phyloP scores from a whole-genome alignment of 768 basidiomycete species.

The Macrolepiota albuminosa region DNA sequence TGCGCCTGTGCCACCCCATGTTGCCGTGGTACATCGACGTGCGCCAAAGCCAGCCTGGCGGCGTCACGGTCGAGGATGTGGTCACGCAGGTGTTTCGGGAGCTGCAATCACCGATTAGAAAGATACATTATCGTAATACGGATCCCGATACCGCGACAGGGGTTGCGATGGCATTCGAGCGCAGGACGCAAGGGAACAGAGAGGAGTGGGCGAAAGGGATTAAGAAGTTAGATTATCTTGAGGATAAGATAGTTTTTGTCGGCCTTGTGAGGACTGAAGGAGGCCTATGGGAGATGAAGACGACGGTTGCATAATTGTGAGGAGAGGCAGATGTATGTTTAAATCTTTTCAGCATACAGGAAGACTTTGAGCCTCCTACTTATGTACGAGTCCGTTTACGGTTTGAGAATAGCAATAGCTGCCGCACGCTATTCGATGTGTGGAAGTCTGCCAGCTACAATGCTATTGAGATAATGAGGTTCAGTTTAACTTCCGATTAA shows the following conservation, averaged over 20 bases:
- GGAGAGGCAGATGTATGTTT: not conserved
- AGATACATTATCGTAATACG: slow-evolving; percentile 57
- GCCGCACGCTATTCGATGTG: no score
- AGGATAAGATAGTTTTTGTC: slow-evolving; percentile 43
- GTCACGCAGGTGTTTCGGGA: slow-evolving; percentile 39
- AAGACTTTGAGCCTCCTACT: no score
- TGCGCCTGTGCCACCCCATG: slow-evolving; percentile 53
- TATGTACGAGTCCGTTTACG: no score
- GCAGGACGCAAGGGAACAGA: slow-evolving; percentile 33
- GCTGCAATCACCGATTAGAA: slow-evolving; percentile 40
- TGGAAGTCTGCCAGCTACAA: no score
- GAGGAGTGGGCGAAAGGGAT: slow-evolving; percentile 39
- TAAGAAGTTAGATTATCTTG: slow-evolving; percentile 56
- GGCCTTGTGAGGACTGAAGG: slow-evolving; percentile 50
- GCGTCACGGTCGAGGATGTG: slow-evolving; percentile 57
- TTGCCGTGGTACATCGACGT: slow-evolving; percentile 71
- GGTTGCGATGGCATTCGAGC: slow-evolving; percentile 41
- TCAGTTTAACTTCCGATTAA: not conserved
- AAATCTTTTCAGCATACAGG: no score
- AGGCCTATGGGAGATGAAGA: slow-evolving; percentile 66
- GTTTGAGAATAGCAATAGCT: no score
- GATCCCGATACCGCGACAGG: slow-evolving; percentile 32
- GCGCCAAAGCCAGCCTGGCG: slow-evolving; percentile 35
- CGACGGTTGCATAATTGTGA: slow-evolving; percentile 19
- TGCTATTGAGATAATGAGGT: not conserved